Base-by-base conservation (phyloP, 495 filamentous ascomycete species). In the Apodospora peruviana region DNA sequence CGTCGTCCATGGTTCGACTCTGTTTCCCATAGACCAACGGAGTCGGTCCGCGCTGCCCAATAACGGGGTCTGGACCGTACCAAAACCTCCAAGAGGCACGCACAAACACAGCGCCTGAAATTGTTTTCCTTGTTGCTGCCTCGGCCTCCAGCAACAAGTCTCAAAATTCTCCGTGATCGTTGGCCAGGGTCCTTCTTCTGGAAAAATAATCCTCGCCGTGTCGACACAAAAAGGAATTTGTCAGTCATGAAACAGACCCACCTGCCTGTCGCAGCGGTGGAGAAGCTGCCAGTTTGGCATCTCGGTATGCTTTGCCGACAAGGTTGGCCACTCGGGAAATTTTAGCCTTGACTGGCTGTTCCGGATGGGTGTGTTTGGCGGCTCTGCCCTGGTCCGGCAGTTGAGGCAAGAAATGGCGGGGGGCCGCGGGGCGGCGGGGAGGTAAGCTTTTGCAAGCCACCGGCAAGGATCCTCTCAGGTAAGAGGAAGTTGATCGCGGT, bases 171-270 rank as follows among this genome's bases (percentile, higher is more conserved):
- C n/a, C n/a, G n/a, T n/a, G n/a, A n/a, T n/a, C n/a, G n/a, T n/a
- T 16, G 37, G 3, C 14, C 18, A 9, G 37, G 37, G 37, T 41
- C 21, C 20, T n/a, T 41, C 18, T 8, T 41, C 39, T 8, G 39
- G 20, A 41, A 23, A 18, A 23, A n/a, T n/a, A n/a, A n/a, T n/a
- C n/a, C n/a, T n/a, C n/a, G n/a, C 5, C 9, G 5, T 38, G 36
- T 38, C 36, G 36, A 5, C 5, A 17, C 16, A 22, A 41, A 5
- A 22, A 25, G 18, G 49, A 37, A 50, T 57, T 29, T 53, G 54
- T 47, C 21, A 51, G 20, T 36, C n/a, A 35, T 54, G 57, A 54
- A 60, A 60, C 57, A 40, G 51, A 34, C 47, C 47, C 54, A 48
- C 50, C 22, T 24, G 18, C n/a, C 48, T 55, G 51, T 46, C 16